A percentile compares a stretch with the other conserved stretches of the same genome.
These are phyloP conservation scores for Klebsormidium nitens DNA, from an alignment of 139 green algal genomes.

Conservation along the genomic window DNA sequence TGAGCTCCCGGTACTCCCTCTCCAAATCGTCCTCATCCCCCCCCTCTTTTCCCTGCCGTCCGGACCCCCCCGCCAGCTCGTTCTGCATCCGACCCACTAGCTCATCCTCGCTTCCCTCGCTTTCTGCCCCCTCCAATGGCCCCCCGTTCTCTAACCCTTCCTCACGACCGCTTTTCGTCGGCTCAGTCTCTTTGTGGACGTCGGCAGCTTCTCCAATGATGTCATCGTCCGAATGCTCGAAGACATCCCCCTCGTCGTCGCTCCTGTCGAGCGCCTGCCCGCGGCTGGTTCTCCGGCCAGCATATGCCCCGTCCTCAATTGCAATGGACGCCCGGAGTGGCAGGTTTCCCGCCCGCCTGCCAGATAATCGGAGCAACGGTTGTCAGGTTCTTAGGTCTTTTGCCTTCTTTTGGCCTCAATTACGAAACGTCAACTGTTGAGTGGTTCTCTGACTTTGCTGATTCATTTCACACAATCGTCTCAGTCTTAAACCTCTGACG, in stretches of 20 bases:
- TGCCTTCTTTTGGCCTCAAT: neutral
- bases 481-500: slow-evolving; percentile 1
- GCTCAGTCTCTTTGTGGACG: no score
- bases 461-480: slow-evolving; percentile 12
- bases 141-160: no score
- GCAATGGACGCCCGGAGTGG: neutral
- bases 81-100: neutral
- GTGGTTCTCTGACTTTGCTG: no score
- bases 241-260: neutral
- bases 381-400: neutral
- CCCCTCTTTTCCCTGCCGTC: neutral
- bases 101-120: neutral
- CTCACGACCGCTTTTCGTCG: no score
- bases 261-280: neutral
- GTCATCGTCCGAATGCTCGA: no score
- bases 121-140: neutral
- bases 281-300: neutral
- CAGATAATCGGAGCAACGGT: neutral
- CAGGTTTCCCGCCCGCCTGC: neutral
- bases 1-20: neutral
- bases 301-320: slow-evolving; percentile 2
- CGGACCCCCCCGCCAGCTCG: neutral
- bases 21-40: slow-evolving; percentile 10
- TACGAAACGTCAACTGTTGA: no score
- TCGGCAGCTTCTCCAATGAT: no score